Evolutionary conservation across 768 basidiomycete species (phyloP), one percentile per base, ranked within the genome.

Genomic region (Cystoderma amianthinum): DNA sequence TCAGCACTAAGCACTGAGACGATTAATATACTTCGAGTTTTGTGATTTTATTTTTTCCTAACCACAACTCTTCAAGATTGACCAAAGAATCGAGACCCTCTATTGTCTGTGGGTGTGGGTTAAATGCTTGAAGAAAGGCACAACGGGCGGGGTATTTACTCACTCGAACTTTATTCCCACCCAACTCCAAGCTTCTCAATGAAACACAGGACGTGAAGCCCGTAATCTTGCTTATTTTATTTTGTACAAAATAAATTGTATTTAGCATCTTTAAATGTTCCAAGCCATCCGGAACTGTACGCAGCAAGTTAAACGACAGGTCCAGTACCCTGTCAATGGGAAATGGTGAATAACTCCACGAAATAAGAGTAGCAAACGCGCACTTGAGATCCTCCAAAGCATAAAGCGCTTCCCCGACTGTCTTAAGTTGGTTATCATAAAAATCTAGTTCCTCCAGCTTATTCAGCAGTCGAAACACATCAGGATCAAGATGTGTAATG

Each of bases 1-100:
- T 36, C 33, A 22, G 40, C 18, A 41, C 25, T 13, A 38, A 11
- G 28, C 12, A 2, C 10, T 2, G 24, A 21, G 12, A 22, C 10
- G 22, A 37, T 12, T 17, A 20, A 36, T 19, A 9, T 17, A 89
- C 90, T 73, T 94, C 86, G 3, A 99, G 74, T 58, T 78, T 82
- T 4, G 81, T 58, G 44, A 99, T 90, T 67, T 97, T 99, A 59
- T 99, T 99, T 73, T 99, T 99, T 5, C 96, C 96, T 2, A 98
- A 64, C 92, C 95, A 98, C 2, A 99, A 68, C 52, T 97, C 93
- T 49, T 93, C 89, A 7, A 99, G 67, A 48, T 85, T 87, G 1
- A 82, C 76, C 28, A 96, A 65, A 1, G 76, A 69, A 9, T 89
- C 88, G 3, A 98, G 61, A 30, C 84, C 83, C 58, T 97, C 90